Percentiles rank a stretch among this genome's conserved stretches.
Conservation (phyloP, 148 eudicot species). For the Drosera capensis region DNA sequence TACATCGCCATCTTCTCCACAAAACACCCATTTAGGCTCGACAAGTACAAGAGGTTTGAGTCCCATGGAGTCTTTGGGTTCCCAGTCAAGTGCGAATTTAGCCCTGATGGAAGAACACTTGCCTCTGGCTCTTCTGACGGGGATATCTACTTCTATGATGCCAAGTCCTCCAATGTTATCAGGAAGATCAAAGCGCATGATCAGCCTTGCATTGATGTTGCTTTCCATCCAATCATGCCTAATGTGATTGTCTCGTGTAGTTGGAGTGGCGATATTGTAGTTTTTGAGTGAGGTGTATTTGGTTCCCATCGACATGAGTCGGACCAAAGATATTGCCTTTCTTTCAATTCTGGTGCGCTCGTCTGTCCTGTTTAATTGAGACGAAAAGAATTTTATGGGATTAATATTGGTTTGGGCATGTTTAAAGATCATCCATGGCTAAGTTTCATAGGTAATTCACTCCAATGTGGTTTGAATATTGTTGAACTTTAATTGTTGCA, state of each 20-base stretch:
- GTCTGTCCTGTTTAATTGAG: too few species aligned
- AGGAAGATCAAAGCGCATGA: slow-evolving; percentile 38
- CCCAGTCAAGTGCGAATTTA: slow-evolving; percentile 71
- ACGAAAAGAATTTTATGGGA: too few species aligned
- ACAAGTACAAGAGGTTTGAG: slow-evolving; percentile 70
- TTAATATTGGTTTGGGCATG: too few species aligned
- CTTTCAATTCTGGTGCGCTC: too few species aligned
- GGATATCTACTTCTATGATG: slow-evolving; percentile 36
- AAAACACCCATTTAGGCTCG: slow-evolving; percentile 54
- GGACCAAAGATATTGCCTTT: neutral
- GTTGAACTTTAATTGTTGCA: too few species aligned
- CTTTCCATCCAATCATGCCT: slow-evolving; percentile 49
- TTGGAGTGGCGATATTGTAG: slow-evolving; percentile 54
- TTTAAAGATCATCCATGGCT: too few species aligned
- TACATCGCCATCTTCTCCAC: slow-evolving; percentile 77
- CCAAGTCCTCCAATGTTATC: slow-evolving; percentile 33
- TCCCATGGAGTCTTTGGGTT: slow-evolving; percentile 65
- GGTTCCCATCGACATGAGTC: too few species aligned
- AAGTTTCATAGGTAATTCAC: too few species aligned
- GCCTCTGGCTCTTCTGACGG: slow-evolving; percentile 84
- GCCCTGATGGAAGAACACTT: slow-evolving; percentile 43
- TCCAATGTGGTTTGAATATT: too few species aligned
- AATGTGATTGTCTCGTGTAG: slow-evolving; percentile 55
- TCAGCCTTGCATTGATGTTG: slow-evolving; percentile 61
- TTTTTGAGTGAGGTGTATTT: slow-evolving; percentile 27